Evolutionary conservation across 1,139 yeast genomes (phyloP).

Genomic region (Zhuliangozyma parablackwelliae): DNA sequence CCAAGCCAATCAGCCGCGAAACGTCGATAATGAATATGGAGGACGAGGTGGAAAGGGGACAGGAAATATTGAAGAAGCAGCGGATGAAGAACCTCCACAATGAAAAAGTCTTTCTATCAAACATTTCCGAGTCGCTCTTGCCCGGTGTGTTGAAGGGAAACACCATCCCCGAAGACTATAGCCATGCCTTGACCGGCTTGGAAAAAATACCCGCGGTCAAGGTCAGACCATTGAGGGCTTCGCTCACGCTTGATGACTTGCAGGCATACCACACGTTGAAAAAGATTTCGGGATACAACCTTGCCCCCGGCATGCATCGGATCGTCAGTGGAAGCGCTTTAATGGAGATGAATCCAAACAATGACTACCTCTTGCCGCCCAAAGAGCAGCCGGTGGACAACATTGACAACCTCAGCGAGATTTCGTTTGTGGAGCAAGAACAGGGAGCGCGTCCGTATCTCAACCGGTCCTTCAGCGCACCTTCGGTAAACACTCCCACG

Average conservation of each 20-base stretch:
- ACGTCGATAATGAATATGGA: slow-evolving; percentile 7
- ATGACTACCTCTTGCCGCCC: slow-evolving; percentile 18
- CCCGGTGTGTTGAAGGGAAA: slow-evolving; percentile 31
- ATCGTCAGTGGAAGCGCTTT: slow-evolving; percentile 8
- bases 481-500: slow-evolving; percentile 39
- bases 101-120: slow-evolving; percentile 28
- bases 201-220: slow-evolving; percentile 25
- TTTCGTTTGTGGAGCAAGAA: slow-evolving; percentile 3
- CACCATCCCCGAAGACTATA: slow-evolving; percentile 5
- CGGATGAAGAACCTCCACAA: slow-evolving; percentile 29
- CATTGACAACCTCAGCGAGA: slow-evolving; percentile 28
- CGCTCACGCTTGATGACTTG: background rate
- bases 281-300: slow-evolving; percentile 5
- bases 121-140: slow-evolving; percentile 28
- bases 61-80: slow-evolving; percentile 12
- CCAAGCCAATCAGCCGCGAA: background rate
- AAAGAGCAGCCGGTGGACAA: slow-evolving; percentile 17
- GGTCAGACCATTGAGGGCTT: too few species aligned
- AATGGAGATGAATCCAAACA: background rate
- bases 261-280: slow-evolving; percentile 5
- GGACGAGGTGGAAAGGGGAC: slow-evolving; percentile 1
- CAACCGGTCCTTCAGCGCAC: slow-evolving; percentile 35
- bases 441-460: slow-evolving; percentile 6
- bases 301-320: slow-evolving; percentile 12
- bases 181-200: slow-evolving; percentile 22